A percentile compares a stretch with the other conserved stretches of the same genome.
phyloP scores from a whole-genome alignment of 129 eudicot species.

The Rutidosis leptorrhynchoides region DNA sequence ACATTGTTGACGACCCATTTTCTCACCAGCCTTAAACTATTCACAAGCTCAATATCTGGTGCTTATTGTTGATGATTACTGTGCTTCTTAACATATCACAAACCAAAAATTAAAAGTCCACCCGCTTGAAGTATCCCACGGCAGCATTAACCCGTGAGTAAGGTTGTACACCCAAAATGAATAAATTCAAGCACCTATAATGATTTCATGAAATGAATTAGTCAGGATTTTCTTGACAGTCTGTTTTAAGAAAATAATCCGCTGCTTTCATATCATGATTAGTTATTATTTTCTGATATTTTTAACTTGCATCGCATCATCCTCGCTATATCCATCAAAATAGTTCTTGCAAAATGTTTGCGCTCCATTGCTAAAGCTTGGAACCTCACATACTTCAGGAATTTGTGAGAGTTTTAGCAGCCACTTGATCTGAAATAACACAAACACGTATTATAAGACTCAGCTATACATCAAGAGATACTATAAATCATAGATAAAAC shows the following conservation, averaged over 20 bases:
- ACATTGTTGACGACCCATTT: conserved; percentile 97
- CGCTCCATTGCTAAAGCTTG: conserved; percentile 74
- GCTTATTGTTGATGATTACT: background rate
- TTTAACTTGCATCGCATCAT: conserved; percentile 85
- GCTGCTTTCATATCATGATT: conserved; percentile 99
- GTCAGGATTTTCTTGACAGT: conserved; percentile 83
- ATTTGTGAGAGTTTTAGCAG: conserved; percentile 79
- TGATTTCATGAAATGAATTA: background rate
- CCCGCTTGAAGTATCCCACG: conserved; percentile 88
- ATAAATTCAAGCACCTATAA: conserved; percentile 87
- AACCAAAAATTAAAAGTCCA: conserved; percentile 16
- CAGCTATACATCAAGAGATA: conserved; percentile 4
- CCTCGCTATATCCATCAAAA: conserved; percentile 55
- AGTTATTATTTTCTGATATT: conserved; percentile 79
- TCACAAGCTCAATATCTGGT: conserved; percentile 2
- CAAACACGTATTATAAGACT: conserved; percentile 8
- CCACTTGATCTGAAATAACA: conserved; percentile 61
- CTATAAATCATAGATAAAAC: background rate
- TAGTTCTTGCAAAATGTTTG: conserved; percentile 48
- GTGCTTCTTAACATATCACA: background rate
- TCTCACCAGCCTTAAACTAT: conserved; percentile 73
- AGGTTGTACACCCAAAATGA: conserved; percentile 98
- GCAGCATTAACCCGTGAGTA: conserved; percentile 92
- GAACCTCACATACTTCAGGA: conserved; percentile 79
- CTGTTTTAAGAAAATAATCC: conserved; percentile 87